Base-by-base conservation (phyloP, 352 stramenopile species). In the Globisporangium nodosum region DNA sequence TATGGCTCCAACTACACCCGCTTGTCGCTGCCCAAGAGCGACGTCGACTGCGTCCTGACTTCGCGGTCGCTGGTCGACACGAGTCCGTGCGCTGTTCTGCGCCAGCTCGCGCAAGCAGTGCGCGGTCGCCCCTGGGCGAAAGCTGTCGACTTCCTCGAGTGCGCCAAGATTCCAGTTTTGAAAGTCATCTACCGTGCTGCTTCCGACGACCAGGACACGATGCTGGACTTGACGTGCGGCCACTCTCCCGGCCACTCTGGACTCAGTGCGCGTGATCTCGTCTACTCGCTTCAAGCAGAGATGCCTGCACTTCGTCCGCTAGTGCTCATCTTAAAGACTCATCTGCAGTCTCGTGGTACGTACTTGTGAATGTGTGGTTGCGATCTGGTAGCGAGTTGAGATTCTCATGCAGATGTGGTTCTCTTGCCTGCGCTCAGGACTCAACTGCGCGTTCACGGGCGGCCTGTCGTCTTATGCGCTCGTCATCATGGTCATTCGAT, bases 1-100 rank as follows among this genome's bases (percentile, higher is more conserved):
- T 99, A 98, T 63, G 97, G 97, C 24, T 98, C 94, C 33, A 98
- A 93, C 68, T 96, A 96, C 47, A 99, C 95, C 1, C 84, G 87
- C n/a, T 74, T 99, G 20, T 88, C 95, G 43, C 76, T 99, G 30
- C 96, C 96, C 13, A 87, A 75, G 40, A 98, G 95, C 60, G 97
- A 99, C 78, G 78, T 99, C 21, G 97, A 99, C 70, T 96, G 98
- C 53, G 95, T 99, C 12, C 78, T 97, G 52, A 73, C 97, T 24
- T 85, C 92, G 40, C 90, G 88, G 47, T 88, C 95, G 5, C 77
- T 87, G 7, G 52, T 48, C 16, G 84, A 87, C 66, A 82, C 85
- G 49, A 74, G 75, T 18, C 90, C 96, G n/a, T 73, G 88, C 24
- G 72, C 75, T 4, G 92, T 96, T 55, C 84, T 99, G 61, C 93